A percentile compares a stretch with the other conserved stretches of the same genome.
phyloP scores from a whole-genome alignment of 2,329 filamentous ascomycete genomes.

The Diplodia intermedia region DNA sequence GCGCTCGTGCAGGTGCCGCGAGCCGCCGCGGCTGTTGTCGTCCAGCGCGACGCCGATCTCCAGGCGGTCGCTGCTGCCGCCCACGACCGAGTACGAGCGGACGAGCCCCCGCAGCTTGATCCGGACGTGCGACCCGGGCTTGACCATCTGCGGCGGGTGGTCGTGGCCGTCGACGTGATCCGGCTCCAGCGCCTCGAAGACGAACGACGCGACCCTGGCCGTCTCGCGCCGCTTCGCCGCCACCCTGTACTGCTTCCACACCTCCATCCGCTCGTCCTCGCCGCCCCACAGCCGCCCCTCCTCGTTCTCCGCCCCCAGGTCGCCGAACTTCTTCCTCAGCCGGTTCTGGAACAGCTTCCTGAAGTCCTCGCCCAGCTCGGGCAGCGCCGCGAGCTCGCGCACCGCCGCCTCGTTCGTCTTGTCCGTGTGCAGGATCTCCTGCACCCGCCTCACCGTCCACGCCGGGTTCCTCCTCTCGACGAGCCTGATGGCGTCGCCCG shows the following conservation, averaged over 20 bases:
- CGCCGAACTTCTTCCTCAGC: conserved; percentile 50
- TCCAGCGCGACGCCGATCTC: conserved; percentile 66
- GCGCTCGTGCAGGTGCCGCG: conserved; percentile 62
- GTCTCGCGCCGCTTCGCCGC: conserved; percentile 61
- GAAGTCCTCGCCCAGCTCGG: conserved; percentile 58
- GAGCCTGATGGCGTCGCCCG: conserved; percentile 64
- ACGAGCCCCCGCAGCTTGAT: conserved; percentile 62
- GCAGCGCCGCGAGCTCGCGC: conserved; percentile 50
- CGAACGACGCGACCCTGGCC: conserved; percentile 58
- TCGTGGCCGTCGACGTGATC: conserved; percentile 35
- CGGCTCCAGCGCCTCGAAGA: conserved; percentile 56
- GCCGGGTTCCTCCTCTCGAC: conserved; percentile 62
- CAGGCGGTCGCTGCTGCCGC: conserved; percentile 58
- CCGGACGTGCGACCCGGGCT: conserved; percentile 62
- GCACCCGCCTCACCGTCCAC: conserved; percentile 69
- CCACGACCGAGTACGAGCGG: conserved; percentile 67
- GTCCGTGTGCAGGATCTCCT: conserved; percentile 67
- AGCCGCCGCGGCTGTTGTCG: conserved; percentile 64
- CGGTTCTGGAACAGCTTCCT: conserved; percentile 61
- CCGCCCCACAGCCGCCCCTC: conserved; percentile 41
- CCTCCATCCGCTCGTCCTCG: conserved; percentile 41
- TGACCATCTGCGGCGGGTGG: conserved; percentile 41
- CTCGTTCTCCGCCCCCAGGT: conserved; percentile 39
- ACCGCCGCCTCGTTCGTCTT: conserved; percentile 57
- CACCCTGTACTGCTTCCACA: conserved; percentile 52